Conservation (phyloP, 106 monocot species). For the Ottelia alismoides region DNA sequence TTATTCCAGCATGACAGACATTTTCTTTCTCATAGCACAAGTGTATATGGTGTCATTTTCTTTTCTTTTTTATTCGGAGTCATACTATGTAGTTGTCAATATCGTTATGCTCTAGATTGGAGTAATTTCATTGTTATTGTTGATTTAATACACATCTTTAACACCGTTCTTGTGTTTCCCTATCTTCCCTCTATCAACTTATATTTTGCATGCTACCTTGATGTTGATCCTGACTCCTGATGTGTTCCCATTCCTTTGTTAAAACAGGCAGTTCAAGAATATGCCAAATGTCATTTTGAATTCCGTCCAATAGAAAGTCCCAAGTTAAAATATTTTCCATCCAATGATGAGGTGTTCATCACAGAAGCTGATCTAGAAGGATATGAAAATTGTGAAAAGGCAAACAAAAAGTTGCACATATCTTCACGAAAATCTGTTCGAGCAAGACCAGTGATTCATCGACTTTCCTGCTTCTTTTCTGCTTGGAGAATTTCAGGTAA, state of each 20-base stretch:
- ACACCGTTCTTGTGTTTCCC: too few relatives aligned
- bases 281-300: slow-evolving; percentile 7
- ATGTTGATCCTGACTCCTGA: too few relatives aligned
- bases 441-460: slow-evolving; percentile 13
- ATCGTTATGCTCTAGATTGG: neutral
- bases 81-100: neutral
- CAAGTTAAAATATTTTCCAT: neutral
- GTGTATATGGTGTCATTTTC: too few relatives aligned
- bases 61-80: neutral
- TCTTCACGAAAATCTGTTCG: slow-evolving; percentile 1
- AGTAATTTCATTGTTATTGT: neutral
- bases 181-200: too few relatives aligned
- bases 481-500: slow-evolving; percentile 21
- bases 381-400: slow-evolving; percentile 11
- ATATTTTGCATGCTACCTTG: too few relatives aligned
- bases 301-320: slow-evolving; percentile 22
- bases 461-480: slow-evolving; percentile 40
- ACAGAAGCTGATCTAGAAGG: slow-evolving; percentile 62
- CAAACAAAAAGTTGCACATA: slow-evolving; percentile 3
- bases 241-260: neutral
- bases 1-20: too few relatives aligned
- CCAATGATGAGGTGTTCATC: slow-evolving; percentile 31
- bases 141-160: too few relatives aligned
- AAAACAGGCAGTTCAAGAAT: slow-evolving; percentile 70
- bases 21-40: slow-evolving; percentile 3